phyloP scores from a whole-genome alignment of 2,329 filamentous ascomycete genomes.

The Trichoderma lentiforme region DNA sequence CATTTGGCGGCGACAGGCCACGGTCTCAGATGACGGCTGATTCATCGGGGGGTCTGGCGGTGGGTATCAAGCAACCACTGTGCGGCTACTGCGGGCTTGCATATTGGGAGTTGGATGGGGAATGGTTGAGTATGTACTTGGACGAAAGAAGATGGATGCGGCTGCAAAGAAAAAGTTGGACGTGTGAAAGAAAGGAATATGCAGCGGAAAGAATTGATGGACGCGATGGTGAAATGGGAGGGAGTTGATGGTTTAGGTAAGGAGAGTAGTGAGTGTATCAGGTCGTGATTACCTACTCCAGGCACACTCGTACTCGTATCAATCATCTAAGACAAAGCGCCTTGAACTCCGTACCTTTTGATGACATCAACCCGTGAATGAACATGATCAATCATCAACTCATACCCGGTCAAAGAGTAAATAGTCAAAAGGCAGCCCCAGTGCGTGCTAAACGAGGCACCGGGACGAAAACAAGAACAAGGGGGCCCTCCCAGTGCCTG shows the following conservation, averaged over 20 bases:
- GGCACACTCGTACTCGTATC: neutral
- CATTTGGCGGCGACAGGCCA: neutral
- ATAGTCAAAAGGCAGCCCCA: neutral
- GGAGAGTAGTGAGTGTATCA: neutral
- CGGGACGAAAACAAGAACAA: neutral
- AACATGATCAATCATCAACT: neutral
- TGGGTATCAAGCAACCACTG: neutral
- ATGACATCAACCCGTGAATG: neutral
- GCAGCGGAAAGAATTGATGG: neutral
- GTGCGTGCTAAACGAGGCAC: neutral
- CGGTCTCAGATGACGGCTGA: slow-evolving; percentile 12
- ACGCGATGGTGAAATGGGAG: neutral
- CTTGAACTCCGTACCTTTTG: neutral
- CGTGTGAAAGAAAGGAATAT: neutral
- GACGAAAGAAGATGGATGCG: neutral
- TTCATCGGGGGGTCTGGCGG: slow-evolving; percentile 4
- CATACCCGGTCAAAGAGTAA: neutral
- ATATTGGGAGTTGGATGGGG: neutral
- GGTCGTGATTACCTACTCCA: neutral
- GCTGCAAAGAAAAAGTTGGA: neutral
- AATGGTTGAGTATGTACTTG: neutral
- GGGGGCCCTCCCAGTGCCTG: neutral
- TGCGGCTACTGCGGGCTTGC: neutral
- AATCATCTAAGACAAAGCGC: neutral
- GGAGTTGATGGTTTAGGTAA: too few species aligned